Percentiles rank a stretch among this genome's conserved stretches.
phyloP scores from a whole-genome alignment of 768 basidiomycete species.

The Leccinellum albellum region DNA sequence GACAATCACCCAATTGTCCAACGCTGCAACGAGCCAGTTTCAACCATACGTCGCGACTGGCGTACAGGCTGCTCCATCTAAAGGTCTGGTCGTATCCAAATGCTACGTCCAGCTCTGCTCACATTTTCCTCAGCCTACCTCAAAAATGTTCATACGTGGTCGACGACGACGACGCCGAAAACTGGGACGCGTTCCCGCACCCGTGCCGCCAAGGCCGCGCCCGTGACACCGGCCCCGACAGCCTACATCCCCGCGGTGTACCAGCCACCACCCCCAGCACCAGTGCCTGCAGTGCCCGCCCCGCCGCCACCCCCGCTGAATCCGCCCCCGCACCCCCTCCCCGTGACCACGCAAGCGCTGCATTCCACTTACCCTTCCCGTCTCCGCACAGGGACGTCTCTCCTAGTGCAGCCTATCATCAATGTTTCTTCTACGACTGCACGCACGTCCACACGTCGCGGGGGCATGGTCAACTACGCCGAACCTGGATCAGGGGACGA shows the following conservation, averaged over 20 bases:
- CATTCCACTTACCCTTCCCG: conserved; percentile 84
- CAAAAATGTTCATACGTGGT: conserved; percentile 72
- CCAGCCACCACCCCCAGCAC: conserved; percentile 33
- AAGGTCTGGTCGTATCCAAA: conserved; percentile 18
- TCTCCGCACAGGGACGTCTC: conserved; percentile 84
- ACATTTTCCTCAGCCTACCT: conserved; percentile 44
- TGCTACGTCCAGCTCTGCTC: conserved; percentile 12
- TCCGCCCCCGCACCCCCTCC: conserved; percentile 54
- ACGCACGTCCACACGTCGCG: conserved; percentile 54
- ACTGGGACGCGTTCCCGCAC: conserved; percentile 39
- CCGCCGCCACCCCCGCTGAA: conserved; percentile 39
- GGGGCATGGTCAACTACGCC: conserved; percentile 78
- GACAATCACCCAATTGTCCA: conserved; percentile 53
- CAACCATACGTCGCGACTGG: conserved; percentile 32
- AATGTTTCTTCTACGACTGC: conserved; percentile 38
- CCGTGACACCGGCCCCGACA: conserved; percentile 35
- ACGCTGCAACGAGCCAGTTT: conserved; percentile 35
- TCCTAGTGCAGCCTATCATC: conserved; percentile 85
- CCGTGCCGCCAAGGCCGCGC: conserved; percentile 36
- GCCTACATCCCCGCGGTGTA: conserved; percentile 37
- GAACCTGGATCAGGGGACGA: conserved; percentile 85
- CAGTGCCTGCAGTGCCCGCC: conserved; percentile 23
- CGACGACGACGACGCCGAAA: conserved; percentile 47
- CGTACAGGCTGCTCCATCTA: conserved; percentile 27
- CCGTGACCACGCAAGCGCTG: conserved; percentile 64